Base-by-base conservation (phyloP, 1,139 yeast genomes). In the Candida anutae region DNA sequence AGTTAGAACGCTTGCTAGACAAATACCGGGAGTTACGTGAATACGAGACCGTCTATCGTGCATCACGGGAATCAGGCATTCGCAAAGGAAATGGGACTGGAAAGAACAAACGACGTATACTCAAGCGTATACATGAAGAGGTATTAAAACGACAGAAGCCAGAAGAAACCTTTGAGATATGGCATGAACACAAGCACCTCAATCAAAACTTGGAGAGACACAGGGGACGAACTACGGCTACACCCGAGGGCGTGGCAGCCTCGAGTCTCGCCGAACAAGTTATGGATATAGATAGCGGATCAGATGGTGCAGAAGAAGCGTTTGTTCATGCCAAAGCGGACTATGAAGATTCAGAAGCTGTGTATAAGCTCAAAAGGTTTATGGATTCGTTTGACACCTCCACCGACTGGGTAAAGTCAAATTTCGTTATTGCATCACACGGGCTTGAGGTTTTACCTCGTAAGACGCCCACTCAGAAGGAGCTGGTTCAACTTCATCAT, bases 151-250 rank as follows among this genome's bases (percentile, higher is more conserved):
- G 36, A 6, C 35, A 30, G n/a, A 35, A 37, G 11, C 66, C 66
- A 0, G 62, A 59, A 32, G 66, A 56, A 23, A 53, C 66, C 0
- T 62, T 42, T 33, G 69, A 62, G 34, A 35, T 52, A 17, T 62
- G 69, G 69, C 58, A 62, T 32, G 35, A 43, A 8, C 29, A 32
- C n/a, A 29, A 32, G 5, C 30, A 45, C 26, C 24, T 46, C 23
- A 41, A 42, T 29, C 29, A 28, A 15, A 39, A 37, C 27, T 28
- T 37, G 16, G 30, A 32, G 6, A 8, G 23, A 8, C 23, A 21
- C 6, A 19, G 28, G 23, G 16, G 16, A 16, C 9, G 10, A 12
- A 13, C 33, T 6, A 31, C 30, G 13, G 22, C 25, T 18, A 24
- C 27, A 13, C 24, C 22, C 11, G n/a, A n/a, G n/a, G 30, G 28